Conservation (phyloP, 495 filamentous ascomycete species). For the Terfezia boudieri region DNA sequence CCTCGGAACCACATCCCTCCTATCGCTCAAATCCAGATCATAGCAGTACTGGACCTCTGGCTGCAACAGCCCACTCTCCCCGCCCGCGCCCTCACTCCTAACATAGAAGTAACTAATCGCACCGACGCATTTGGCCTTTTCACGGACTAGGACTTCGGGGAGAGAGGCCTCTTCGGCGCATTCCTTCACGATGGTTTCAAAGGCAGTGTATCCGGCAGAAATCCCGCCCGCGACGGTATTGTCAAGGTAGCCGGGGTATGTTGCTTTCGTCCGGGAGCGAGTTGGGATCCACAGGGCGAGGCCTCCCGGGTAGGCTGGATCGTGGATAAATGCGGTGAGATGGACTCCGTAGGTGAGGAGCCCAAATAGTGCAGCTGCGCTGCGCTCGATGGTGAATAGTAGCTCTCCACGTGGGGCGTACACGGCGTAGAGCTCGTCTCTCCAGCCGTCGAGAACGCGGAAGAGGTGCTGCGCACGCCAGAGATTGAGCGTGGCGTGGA, state of each 20-base stretch:
- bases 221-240: conserved; percentile 89
- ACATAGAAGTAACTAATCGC: conserved; percentile 70
- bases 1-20: conserved; percentile 38
- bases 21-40: conserved; percentile 46
- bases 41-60: conserved; percentile 78
- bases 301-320: conserved; percentile 3
- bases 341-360: conserved; percentile 56
- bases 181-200: conserved; percentile 68
- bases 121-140: conserved; percentile 34
- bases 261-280: conserved; percentile 52
- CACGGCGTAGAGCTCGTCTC: conserved; percentile 69
- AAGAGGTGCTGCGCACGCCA: conserved; percentile 46
- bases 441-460: conserved; percentile 57
- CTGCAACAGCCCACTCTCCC: conserved; percentile 69
- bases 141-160: conserved; percentile 42
- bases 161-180: conserved; percentile 77
- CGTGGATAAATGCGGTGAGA: conserved; percentile 5
- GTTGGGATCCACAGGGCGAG: conserved; percentile 70
- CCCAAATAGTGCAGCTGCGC: conserved; percentile 61
- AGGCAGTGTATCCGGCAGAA: conserved; percentile 48
- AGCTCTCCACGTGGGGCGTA: conserved; percentile 39
- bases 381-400: conserved; percentile 51
- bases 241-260: conserved; percentile 71
- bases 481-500: conserved; percentile 35
- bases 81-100: conserved; percentile 52